Conservation (phyloP, 2,329 filamentous ascomycete genomes). For the Helicocarpus griseus region DNA sequence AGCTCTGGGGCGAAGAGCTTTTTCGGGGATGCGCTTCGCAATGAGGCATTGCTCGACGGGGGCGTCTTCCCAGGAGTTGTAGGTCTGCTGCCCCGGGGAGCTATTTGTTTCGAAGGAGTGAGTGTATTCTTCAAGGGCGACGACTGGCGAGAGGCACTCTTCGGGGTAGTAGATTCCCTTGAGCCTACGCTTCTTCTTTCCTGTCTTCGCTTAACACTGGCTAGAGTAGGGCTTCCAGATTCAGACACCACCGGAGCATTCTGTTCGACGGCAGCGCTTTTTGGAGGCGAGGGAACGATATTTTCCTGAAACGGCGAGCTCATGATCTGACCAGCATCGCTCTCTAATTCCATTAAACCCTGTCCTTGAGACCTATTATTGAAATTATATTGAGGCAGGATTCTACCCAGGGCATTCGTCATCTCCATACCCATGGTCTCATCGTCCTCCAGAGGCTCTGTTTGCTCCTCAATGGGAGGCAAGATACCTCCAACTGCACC, state of each 20-base stretch:
- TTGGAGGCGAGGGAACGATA: conserved; percentile 23
- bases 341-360: conserved; percentile 46
- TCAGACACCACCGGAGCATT: conserved; percentile 35
- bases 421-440: conserved; percentile 58
- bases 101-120: conserved; percentile 33
- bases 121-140: conserved; percentile 22
- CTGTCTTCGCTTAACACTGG: conserved; percentile 41
- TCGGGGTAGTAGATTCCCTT: conserved; percentile 36
- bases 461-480: conserved; percentile 29
- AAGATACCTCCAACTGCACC: conserved; percentile 37
- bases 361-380: conserved; percentile 42
- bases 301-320: conserved; percentile 39
- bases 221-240: conserved; percentile 47
- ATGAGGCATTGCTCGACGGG: conserved; percentile 36
- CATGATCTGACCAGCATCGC: conserved; percentile 37
- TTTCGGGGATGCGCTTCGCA: conserved; percentile 40
- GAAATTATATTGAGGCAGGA: conserved; percentile 37
- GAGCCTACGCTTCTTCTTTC: conserved; percentile 39
- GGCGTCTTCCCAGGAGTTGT: conserved; percentile 44
- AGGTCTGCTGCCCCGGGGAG: conserved; percentile 36
- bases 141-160: conserved; percentile 25
- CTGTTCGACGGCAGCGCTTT: conserved; percentile 21
- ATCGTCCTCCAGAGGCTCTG: conserved; percentile 27
- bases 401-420: conserved; percentile 54
- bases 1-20: conserved; percentile 37